Percentiles rank a stretch among this genome's conserved stretches.
phyloP scores from a whole-genome alignment of 805 yeast genomes.

The Pichia occidentalis region DNA sequence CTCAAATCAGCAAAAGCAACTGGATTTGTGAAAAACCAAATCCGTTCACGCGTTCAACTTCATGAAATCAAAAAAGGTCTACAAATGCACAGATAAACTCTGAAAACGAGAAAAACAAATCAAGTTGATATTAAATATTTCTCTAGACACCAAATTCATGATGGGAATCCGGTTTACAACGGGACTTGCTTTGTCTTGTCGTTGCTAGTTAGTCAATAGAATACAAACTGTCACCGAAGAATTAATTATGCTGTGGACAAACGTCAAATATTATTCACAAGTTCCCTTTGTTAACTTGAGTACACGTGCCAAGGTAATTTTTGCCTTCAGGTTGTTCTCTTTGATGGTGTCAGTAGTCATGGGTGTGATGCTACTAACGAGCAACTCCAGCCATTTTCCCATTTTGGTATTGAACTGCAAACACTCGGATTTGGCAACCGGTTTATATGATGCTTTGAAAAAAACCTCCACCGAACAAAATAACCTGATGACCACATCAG shows the following conservation, averaged over 20 bases:
- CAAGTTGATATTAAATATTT: too few species aligned
- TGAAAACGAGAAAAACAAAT: too few species aligned
- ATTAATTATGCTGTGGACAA: slow-evolving; percentile 6
- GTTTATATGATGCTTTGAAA: slow-evolving; percentile 42
- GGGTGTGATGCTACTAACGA: slow-evolving; percentile 3
- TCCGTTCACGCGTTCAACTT: too few species aligned
- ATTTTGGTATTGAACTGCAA: slow-evolving; percentile 38
- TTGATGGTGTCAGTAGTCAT: slow-evolving; percentile 2
- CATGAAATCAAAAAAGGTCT: too few species aligned
- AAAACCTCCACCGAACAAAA: slow-evolving; percentile 17
- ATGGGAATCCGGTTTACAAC: too few species aligned
- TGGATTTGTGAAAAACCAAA: too few species aligned
- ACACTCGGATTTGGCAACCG: slow-evolving; percentile 46
- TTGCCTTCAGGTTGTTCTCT: slow-evolving; percentile 15
- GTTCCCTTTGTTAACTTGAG: slow-evolving; percentile 25
- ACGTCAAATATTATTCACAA: slow-evolving; percentile 2
- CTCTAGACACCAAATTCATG: too few species aligned
- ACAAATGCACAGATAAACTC: too few species aligned
- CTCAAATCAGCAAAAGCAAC: too few species aligned
- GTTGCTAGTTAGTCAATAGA: too few species aligned
- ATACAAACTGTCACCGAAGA: too few species aligned
- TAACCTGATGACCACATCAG: slow-evolving; percentile 41
- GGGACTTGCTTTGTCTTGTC: too few species aligned
- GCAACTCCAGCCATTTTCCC: slow-evolving; percentile 3
- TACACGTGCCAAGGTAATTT: slow-evolving; percentile 22